A percentile compares a stretch with the other conserved stretches of the same genome.
Evolutionary conservation across 2,329 filamentous ascomycete species (phyloP).

Genomic region (Trichoderma polysporum): DNA sequence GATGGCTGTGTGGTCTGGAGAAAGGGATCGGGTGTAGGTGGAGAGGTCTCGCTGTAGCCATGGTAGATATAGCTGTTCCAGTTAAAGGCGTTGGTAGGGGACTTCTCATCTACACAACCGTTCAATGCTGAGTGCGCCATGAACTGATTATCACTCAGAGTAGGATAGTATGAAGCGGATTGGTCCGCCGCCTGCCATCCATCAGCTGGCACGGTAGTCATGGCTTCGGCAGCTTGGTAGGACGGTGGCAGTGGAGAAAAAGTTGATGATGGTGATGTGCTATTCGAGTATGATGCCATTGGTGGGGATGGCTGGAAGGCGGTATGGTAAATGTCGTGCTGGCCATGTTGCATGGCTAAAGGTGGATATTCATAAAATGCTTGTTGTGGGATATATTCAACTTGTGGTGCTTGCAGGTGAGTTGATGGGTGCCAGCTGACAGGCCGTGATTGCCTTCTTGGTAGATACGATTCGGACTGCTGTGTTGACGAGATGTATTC

Average conservation of each 20-base stretch:
- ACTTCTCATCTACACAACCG: conserved; percentile 20
- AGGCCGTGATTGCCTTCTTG: conserved; percentile 50
- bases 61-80: conserved; percentile 50
- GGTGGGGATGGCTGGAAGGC: conserved; percentile 52
- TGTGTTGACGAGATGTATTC: conserved; percentile 33
- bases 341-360: conserved; percentile 38
- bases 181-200: conserved; percentile 39
- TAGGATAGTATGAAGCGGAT: conserved; percentile 30
- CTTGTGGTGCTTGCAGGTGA: conserved; percentile 42
- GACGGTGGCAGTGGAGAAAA: conserved; percentile 56
- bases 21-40: conserved; percentile 61
- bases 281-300: conserved; percentile 55
- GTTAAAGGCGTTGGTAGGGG: conserved; percentile 28
- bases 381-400: conserved; percentile 39
- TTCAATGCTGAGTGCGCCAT: conserved; percentile 33
- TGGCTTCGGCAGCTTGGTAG: conserved; percentile 40
- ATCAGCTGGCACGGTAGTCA: conserved; percentile 42
- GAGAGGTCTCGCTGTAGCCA: conserved; percentile 50
- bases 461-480: conserved; percentile 19
- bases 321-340: conserved; percentile 42
- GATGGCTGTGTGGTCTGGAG: conserved; percentile 49
- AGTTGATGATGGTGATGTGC: conserved; percentile 54
- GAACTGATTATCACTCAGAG: conserved; percentile 24
- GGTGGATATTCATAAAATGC: conserved; percentile 42
- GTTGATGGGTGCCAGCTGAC: conserved; percentile 75